Percentiles rank a stretch among this genome's conserved stretches.
Evolutionary conservation across 345 rosid genomes (phyloP).

Genomic region (Acer yangbiense): DNA sequence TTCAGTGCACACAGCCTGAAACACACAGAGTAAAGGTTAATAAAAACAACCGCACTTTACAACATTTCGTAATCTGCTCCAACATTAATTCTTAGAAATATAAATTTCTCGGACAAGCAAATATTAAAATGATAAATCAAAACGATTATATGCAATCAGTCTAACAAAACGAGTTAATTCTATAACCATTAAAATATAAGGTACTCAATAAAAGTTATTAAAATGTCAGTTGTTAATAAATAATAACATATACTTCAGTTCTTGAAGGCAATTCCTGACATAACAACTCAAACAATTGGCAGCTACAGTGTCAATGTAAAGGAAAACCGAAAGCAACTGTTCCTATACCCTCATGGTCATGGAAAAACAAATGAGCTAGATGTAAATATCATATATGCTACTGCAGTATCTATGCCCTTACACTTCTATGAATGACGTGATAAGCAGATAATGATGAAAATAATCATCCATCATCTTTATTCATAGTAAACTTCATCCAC

Average conservation of each 20-base stretch:
- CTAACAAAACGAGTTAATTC: background rate
- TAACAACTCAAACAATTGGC: background rate
- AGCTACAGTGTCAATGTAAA: background rate
- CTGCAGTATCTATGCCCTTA: background rate
- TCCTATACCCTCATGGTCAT: background rate
- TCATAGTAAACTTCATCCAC: background rate
- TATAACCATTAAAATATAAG: background rate
- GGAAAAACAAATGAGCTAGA: background rate
- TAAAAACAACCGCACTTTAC: background rate
- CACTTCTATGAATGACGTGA: background rate
- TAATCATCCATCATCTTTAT: background rate
- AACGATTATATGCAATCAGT: background rate
- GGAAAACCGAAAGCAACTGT: background rate
- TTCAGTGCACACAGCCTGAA: constrained; percentile 98
- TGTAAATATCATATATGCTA: background rate
- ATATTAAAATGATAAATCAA: background rate
- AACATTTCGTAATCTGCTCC: too few relatives aligned
- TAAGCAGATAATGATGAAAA: background rate
- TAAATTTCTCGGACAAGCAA: too few relatives aligned
- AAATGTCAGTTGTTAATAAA: background rate
- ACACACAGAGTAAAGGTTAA: background rate
- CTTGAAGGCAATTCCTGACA: background rate
- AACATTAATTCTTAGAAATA: too few relatives aligned
- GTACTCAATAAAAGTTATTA: background rate
- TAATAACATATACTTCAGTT: background rate